Base-by-base conservation (phyloP, 208 protist species). In the Tetramitus jugosus region DNA sequence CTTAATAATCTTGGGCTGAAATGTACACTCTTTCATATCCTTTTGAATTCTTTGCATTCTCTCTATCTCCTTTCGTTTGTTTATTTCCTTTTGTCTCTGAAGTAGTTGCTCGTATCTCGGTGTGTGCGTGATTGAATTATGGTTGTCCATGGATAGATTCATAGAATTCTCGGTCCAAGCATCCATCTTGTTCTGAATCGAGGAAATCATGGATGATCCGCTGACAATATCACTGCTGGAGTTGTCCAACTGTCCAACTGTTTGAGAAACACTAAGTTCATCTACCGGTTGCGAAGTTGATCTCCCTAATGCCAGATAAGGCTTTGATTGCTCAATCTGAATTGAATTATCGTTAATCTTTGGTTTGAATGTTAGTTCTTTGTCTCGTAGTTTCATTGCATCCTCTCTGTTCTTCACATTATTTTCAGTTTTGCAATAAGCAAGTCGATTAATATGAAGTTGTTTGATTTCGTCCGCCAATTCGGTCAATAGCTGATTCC, bases 11-110 rank as follows among this genome's bases (percentile, higher is more conserved):
- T n/a, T n/a, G 0, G 76, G 76, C 20, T 75, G 46, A 39, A 78
- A 78, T 23, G 76, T 78, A 35, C 76, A 78, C 39, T 78, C 60
- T n/a, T 62, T 56, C 17, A 74, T 78, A 35, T 71, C 62, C 52
- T 75, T 62, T 29, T 78, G 13, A 20, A 29, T 56, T 39, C 10
- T 56, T 31, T 67, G 26, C 31, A 14, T 39, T 39, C 31, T 67
- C 61, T 67, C 26, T 23, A 37, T 39, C 10, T 67, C 10, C 10
- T 40, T 40, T 39, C 37, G n/a, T 39, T 37, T 10, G 31, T 67
- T 39, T 31, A 31, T 37, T 67, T 67, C 26, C 61, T 14, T 39
- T 20, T 56, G 10, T 56, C 20, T 67, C 37, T 31, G 33, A 14
- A 37, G 37, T 37, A 67, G 33, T 31, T 39, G 3, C 10, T 67